phyloP scores from a whole-genome alignment of 108 stramenopile genomes.

The Skeletonema marinoi region DNA sequence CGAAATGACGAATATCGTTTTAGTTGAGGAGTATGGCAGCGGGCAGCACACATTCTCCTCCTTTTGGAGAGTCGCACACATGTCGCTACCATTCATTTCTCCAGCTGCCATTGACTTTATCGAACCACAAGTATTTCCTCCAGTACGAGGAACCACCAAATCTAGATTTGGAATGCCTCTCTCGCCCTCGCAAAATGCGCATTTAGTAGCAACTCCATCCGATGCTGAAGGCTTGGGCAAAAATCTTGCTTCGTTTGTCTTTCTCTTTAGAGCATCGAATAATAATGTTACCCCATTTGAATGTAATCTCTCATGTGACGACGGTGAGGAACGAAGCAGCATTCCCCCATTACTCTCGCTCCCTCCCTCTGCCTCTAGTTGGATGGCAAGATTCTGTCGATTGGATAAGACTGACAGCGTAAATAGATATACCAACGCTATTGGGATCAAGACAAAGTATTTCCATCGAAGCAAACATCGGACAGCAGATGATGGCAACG shows the following conservation, averaged over 20 bases:
- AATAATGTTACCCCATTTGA: too few species aligned
- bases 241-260: neutral
- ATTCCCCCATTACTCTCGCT: too few species aligned
- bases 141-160: neutral
- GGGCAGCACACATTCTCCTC: neutral
- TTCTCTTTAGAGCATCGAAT: neutral
- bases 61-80: neutral
- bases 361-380: neutral
- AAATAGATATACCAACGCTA: neutral
- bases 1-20: slow-evolving; percentile 21
- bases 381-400: neutral
- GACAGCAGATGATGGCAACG: neutral
- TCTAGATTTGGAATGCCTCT: neutral
- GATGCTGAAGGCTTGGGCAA: neutral
- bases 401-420: neutral
- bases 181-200: neutral
- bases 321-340: too few species aligned
- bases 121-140: neutral
- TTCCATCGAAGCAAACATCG: neutral
- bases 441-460: neutral
- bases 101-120: neutral
- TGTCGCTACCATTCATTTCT: neutral
- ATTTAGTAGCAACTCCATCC: neutral
- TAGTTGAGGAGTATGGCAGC: neutral
- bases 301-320: too few species aligned